These are phyloP conservation scores for Raddia distichophylla DNA, from an alignment of 176 grass and related monocot species.

Conservation along the genomic window DNA sequence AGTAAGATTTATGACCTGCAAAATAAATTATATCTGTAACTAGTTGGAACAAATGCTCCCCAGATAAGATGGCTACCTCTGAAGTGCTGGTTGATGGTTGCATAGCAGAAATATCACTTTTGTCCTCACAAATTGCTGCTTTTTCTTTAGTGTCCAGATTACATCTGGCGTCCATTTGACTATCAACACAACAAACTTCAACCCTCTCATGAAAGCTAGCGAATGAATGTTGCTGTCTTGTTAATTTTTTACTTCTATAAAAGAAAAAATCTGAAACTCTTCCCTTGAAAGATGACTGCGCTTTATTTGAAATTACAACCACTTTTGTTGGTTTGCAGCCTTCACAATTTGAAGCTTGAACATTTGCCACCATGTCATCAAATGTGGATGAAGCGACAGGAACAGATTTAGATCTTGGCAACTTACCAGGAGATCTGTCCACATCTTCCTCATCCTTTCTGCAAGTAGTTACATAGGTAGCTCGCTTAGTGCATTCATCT, in stretches of 20 bases:
- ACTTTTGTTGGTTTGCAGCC: constrained; percentile 36
- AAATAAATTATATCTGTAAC: no score
- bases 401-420: constrained; percentile 57
- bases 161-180: background rate
- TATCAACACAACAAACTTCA: constrained; percentile 25
- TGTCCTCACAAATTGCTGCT: constrained; percentile 5
- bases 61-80: constrained; percentile 41
- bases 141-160: constrained; percentile 26
- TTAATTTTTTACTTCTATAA: constrained; percentile 59
- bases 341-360: constrained; percentile 46
- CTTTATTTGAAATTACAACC: constrained; percentile 48
- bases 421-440: constrained; percentile 38
- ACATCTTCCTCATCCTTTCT: constrained; percentile 39
- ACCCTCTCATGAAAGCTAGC: constrained; percentile 28
- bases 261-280: constrained; percentile 87
- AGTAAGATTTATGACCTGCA: background rate
- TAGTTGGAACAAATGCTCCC: background rate
- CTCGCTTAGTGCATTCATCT: constrained; percentile 34
- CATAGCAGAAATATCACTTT: constrained; percentile 14
- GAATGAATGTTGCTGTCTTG: constrained; percentile 41
- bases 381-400: constrained; percentile 52
- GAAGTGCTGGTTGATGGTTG: constrained; percentile 30
- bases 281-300: constrained; percentile 62
- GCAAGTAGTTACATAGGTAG: constrained; percentile 38
- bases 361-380: constrained; percentile 49